Evolutionary conservation across 2,329 filamentous ascomycete genomes (phyloP), one percentile per base, ranked within the genome.

Genomic region (Orbilia javanica): DNA sequence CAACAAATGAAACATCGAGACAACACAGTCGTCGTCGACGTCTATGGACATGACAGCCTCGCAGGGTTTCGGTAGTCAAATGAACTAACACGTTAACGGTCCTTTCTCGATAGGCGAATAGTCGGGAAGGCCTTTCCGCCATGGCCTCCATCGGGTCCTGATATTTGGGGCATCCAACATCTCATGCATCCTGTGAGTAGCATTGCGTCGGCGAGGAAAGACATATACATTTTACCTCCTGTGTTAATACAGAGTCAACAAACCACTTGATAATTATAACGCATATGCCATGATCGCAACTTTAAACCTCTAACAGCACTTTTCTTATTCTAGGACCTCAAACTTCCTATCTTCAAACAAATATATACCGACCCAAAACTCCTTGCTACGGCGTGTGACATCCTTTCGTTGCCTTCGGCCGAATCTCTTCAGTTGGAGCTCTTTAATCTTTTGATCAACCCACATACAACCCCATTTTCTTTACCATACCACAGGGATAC

Each of bases 91-190:
- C 46, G 11, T 53, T 72, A 22, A 29, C 22, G n/a, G 6, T 34
- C 25, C 36, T 48, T 11, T 27, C 15, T 39, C 57, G 11, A 36
- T 53, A 78, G 74, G 63, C 79, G 79, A 57, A 79, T 72, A 42
- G 79, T 80, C 63, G 76, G 76, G 3, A 80, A 80, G 36, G 77
- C 79, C 7, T 80, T 80, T 44, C 79, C 79, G 10, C 79, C 79
- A 31, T 80, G 79, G 79, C 79, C 79, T 18, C 34, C 63, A 10
- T 67, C 67, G 18, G 79, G 68, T 10, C 67, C 67, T 29, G 79
- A 79, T 65, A 78, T 80, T 39, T 80, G 79, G 79, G 79, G 79
- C 8, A 74, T 80, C 63, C 77, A 79, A 64, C 79, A 80, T 66
- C 71, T 80, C 42, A 70, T 80, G 77, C 79, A 80, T 64, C 74